Percentiles rank a stretch among this genome's conserved stretches.
phyloP scores from a whole-genome alignment of 768 basidiomycete genomes.

The Auricularia cornea region DNA sequence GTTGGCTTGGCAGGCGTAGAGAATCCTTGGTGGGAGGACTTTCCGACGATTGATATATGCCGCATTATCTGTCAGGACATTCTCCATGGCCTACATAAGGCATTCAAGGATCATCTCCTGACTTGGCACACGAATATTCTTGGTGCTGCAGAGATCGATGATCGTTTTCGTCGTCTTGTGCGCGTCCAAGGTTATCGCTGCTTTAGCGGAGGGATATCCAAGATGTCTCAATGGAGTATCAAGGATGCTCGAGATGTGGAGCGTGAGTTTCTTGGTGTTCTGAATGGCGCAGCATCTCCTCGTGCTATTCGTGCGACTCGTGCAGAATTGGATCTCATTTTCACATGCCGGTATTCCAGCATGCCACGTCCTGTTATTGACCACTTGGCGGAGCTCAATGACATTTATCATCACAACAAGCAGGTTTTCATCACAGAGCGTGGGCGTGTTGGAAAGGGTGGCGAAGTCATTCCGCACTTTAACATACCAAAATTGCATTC shows the following conservation, averaged over 20 bases:
- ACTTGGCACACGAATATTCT: conserved; percentile 17
- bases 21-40: not conserved
- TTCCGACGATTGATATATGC: not conserved
- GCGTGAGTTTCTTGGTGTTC: conserved; percentile 19
- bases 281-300: conserved; percentile 7
- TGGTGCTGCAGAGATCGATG: conserved; percentile 29
- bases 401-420: conserved; percentile 1
- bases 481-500: conserved; percentile 15
- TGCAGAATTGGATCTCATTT: conserved; percentile 2
- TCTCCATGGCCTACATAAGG: conserved; percentile 6
- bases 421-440: not conserved
- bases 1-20: conserved; percentile 1
- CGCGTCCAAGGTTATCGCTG: conserved; percentile 26
- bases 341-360: not conserved
- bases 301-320: not conserved
- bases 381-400: not conserved
- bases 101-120: conserved; percentile 10
- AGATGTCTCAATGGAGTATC: conserved; percentile 36
- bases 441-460: not conserved
- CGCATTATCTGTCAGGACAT: not conserved
- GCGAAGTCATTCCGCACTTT: conserved; percentile 7
- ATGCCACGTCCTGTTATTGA: not conserved
- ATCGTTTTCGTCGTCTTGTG: conserved; percentile 24
- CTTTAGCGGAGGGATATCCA: conserved; percentile 37
- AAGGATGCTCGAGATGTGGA: conserved; percentile 31